Evolutionary conservation across 805 yeast genomes (phyloP).

Genomic region (Schizosaccharomyces pombe): DNA sequence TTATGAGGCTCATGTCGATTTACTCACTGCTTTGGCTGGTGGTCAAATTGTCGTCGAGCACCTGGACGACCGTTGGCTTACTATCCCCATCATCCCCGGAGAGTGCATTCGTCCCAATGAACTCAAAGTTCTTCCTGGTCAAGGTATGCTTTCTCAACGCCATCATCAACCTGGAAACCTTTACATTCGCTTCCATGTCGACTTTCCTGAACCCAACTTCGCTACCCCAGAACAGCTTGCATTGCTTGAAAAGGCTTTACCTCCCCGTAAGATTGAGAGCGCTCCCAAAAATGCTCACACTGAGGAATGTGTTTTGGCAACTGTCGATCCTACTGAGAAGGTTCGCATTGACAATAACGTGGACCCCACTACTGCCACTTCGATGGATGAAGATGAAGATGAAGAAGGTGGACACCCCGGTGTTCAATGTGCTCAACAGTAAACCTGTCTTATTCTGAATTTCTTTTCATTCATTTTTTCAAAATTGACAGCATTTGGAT

Average conservation of each 20-base stretch:
- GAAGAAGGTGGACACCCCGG: constrained; percentile 25
- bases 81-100: constrained; percentile 66
- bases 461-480: too few relatives aligned
- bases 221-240: constrained; percentile 45
- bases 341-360: constrained; percentile 13
- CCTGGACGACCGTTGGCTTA: constrained; percentile 74
- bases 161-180: constrained; percentile 75
- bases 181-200: constrained; percentile 62
- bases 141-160: constrained; percentile 93
- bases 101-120: constrained; percentile 74
- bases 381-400: constrained; percentile 23
- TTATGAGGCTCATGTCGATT: constrained; percentile 69
- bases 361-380: not conserved
- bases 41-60: constrained; percentile 77
- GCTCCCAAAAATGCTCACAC: constrained; percentile 54
- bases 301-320: constrained; percentile 57
- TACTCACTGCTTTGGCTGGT: constrained; percentile 88
- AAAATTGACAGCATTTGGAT: too few relatives aligned
- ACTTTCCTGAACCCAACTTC: constrained; percentile 62
- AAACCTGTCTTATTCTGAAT: not conserved
- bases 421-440: constrained; percentile 5
- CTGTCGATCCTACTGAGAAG: constrained; percentile 43
- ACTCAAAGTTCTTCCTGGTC: constrained; percentile 60
- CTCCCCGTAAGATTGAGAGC: constrained; percentile 37
- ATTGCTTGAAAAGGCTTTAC: constrained; percentile 51